phyloP scores from a whole-genome alignment of 257 asterid species.

The Solanum tarijense region DNA sequence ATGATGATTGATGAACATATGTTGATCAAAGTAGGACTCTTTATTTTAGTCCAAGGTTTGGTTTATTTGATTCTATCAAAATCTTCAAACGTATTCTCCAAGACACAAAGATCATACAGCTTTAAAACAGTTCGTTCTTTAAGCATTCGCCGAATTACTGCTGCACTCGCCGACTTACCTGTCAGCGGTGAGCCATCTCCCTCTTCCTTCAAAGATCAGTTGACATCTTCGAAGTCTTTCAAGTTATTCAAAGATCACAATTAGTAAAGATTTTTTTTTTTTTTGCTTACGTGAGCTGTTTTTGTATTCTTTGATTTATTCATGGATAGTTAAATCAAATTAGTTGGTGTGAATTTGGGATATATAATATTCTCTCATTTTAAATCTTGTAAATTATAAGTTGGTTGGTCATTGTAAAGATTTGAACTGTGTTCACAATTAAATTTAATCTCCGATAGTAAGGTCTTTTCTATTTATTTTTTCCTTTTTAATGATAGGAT shows the following conservation, averaged over 20 bases:
- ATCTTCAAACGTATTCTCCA: constrained; percentile 57
- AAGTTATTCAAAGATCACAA: not conserved
- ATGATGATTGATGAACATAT: constrained; percentile 26
- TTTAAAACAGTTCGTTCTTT: constrained; percentile 47
- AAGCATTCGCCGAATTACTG: constrained; percentile 66
- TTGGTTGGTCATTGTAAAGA: not conserved
- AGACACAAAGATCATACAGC: constrained; percentile 37
- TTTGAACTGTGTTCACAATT: not conserved
- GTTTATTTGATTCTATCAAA: constrained; percentile 51
- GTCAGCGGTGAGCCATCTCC: constrained; percentile 44
- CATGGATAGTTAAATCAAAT: not conserved
- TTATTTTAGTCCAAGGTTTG: constrained; percentile 54
- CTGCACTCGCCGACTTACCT: constrained; percentile 48
- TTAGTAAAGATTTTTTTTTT: not conserved
- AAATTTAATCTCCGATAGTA: too few species aligned
- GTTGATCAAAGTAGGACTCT: constrained; percentile 40
- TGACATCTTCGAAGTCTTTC: not conserved
- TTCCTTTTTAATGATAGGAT: not conserved
- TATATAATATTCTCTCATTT: not conserved
- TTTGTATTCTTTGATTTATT: not conserved
- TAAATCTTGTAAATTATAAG: not conserved
- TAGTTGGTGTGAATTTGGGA: not conserved
- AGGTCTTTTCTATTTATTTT: not conserved
- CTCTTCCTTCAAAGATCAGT: constrained; percentile 2
- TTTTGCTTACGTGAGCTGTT: not conserved